phyloP scores from a whole-genome alignment of 1,284 basidiomycete species.

The Apiotrichum laibachii region DNA sequence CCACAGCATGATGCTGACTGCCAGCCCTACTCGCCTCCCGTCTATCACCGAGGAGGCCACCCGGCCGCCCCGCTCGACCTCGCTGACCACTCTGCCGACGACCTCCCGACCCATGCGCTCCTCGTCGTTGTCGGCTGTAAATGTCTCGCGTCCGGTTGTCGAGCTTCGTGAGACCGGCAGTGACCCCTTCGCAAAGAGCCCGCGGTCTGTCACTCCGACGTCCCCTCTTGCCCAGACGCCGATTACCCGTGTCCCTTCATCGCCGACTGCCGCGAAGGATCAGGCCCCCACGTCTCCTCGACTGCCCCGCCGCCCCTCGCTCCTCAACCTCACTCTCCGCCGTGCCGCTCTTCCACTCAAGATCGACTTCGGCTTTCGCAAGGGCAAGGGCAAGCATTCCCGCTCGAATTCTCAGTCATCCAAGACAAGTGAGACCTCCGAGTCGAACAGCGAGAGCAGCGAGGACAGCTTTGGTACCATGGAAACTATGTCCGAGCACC shows the following conservation, averaged over 20 bases:
- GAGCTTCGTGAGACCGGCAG: not conserved
- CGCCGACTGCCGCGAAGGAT: not conserved
- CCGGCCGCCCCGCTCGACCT: slow-evolving; percentile 1
- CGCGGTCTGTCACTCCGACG: not conserved
- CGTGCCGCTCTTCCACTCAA: not conserved
- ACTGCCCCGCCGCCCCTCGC: not conserved
- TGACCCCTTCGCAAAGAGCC: not conserved
- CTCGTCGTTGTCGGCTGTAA: not conserved
- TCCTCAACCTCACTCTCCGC: not conserved
- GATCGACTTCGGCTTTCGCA: not conserved
- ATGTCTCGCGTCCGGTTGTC: too few species aligned
- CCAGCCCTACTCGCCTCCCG: not conserved
- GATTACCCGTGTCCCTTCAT: not conserved
- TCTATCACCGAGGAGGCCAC: slow-evolving; percentile 6
- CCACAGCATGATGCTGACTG: not conserved
- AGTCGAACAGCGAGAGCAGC: not conserved
- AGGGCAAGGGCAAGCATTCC: not conserved
- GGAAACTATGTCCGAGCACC: not conserved
- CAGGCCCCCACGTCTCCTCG: not conserved
- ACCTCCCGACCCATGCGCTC: not conserved
- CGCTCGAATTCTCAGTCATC: slow-evolving; percentile 2
- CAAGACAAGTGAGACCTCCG: not conserved
- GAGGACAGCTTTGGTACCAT: not conserved
- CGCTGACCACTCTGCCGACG: not conserved
- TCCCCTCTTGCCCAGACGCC: slow-evolving; percentile 1